Base-by-base conservation (phyloP, 169 alveolate species). In the Babesia caballi region DNA sequence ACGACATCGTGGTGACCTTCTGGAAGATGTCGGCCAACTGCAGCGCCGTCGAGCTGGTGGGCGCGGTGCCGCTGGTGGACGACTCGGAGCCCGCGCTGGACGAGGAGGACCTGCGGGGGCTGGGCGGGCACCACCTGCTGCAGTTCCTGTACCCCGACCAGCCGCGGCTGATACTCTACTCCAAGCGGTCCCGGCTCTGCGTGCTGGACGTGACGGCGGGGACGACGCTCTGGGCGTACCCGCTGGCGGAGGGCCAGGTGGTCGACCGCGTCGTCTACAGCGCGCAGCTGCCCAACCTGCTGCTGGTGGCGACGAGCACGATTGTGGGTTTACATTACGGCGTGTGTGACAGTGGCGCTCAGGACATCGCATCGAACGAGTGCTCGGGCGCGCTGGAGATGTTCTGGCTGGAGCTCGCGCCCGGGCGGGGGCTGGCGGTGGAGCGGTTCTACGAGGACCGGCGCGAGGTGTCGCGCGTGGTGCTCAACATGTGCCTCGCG, bases 401-500 rank as follows among this genome's bases (percentile, higher is more conserved):
- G 63, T 71, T 51, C 35, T 59, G 63, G 73, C 21, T 71, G 30
- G 35, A 44, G 0, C 42, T 30, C 14, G 50, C 21, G 15, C 32
- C 11, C 12, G 47, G 28, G 4, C 35, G 17, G 17, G 52, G 41
- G 4, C 7, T 71, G 8, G 25, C 17, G 44, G 54, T 71, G 23
- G 41, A 41, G 47, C 54, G 41, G 33, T 21, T 71, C 28, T 71
- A 51, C 21, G 33, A 4, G 12, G 69, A 40, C 50, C 27, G 17
- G 12, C 61, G 82, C 4, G 63, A 42, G 14, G 30, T 59, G 12
- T 71, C 82, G 40, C 11, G 65, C 4, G 23, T 60, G 32, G 65
- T 71, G 21, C 44, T 71, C 33, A 71, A 57, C 65, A 59, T 71
- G 73, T 58, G 74, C 33, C 51, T 71, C 17, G 19, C 82, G 21